A percentile compares a stretch with the other conserved stretches of the same genome.
These are phyloP conservation scores for Stachybotrys elegans DNA, from an alignment of 2,329 filamentous ascomycete genomes.

Conservation along the genomic window DNA sequence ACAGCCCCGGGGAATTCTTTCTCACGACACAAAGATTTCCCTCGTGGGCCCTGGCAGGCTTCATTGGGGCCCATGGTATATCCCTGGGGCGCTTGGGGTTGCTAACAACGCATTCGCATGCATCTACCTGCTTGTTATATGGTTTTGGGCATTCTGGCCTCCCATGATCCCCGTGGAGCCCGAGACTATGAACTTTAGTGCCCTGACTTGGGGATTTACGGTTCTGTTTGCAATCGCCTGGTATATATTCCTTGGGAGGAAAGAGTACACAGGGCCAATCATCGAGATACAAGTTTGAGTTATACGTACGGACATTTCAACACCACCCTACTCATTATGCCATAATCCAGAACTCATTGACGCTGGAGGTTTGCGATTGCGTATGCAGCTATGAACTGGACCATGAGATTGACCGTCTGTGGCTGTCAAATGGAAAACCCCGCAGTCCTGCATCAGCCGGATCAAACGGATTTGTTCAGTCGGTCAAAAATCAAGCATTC, in stretches of 20 bases:
- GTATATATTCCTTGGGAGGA: neutral
- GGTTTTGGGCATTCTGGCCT: constrained; percentile 54
- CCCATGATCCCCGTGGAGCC: constrained; percentile 20
- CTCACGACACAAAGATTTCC: constrained; percentile 20
- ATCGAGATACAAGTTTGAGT: neutral
- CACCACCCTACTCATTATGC: too few relatives aligned
- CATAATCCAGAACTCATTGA: too few relatives aligned
- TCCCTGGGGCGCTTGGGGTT: constrained; percentile 40
- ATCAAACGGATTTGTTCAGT: too few relatives aligned
- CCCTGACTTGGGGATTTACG: constrained; percentile 21
- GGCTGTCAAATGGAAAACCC: too few relatives aligned
- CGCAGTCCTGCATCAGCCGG: too few relatives aligned
- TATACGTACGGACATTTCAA: too few relatives aligned
- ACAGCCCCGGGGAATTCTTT: constrained; percentile 20
- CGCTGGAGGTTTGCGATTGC: too few relatives aligned
- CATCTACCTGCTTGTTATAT: constrained; percentile 46
- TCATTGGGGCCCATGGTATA: constrained; percentile 51
- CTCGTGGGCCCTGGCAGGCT: constrained; percentile 12
- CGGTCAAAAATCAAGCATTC: too few relatives aligned
- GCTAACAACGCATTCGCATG: constrained; percentile 51
- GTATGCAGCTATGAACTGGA: too few relatives aligned
- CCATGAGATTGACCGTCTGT: too few relatives aligned
- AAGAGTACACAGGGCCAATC: neutral
- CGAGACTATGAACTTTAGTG: constrained; percentile 41
- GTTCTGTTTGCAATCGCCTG: neutral